These are phyloP conservation scores for Fusarium haematococcum DNA, from an alignment of 2,329 filamentous ascomycete genomes.

Conservation along the genomic window DNA sequence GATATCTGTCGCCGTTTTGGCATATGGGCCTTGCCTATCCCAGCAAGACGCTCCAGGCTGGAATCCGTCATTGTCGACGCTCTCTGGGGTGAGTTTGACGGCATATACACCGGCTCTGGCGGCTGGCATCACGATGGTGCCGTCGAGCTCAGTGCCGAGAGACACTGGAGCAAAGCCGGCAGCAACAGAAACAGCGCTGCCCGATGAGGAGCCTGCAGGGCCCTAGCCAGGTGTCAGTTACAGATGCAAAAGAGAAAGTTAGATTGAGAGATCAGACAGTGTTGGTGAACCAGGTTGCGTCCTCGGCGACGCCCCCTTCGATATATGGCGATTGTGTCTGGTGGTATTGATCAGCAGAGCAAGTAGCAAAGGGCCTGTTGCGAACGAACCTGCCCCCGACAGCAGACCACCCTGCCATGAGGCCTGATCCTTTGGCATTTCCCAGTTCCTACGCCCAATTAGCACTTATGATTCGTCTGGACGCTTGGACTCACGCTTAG, in stretches of 20 bases:
- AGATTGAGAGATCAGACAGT: neutral
- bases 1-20: neutral
- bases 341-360: neutral
- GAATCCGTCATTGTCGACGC: neutral
- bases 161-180: neutral
- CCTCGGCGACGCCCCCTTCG: neutral
- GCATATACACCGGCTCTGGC: neutral
- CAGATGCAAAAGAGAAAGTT: neutral
- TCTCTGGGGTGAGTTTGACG: neutral
- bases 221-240: neutral
- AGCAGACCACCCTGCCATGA: neutral
- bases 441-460: neutral
- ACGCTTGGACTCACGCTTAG: neutral
- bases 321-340: neutral
- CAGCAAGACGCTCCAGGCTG: neutral
- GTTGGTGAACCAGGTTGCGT: neutral
- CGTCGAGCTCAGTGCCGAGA: neutral
- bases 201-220: neutral
- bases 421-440: neutral
- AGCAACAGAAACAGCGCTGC: neutral
- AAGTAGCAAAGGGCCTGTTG: neutral
- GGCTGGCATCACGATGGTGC: neutral
- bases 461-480: neutral
- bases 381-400: neutral
- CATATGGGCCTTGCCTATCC: neutral